Base-by-base conservation (phyloP, 805 yeast genomes). In the Scheffersomyces ergatensis region DNA sequence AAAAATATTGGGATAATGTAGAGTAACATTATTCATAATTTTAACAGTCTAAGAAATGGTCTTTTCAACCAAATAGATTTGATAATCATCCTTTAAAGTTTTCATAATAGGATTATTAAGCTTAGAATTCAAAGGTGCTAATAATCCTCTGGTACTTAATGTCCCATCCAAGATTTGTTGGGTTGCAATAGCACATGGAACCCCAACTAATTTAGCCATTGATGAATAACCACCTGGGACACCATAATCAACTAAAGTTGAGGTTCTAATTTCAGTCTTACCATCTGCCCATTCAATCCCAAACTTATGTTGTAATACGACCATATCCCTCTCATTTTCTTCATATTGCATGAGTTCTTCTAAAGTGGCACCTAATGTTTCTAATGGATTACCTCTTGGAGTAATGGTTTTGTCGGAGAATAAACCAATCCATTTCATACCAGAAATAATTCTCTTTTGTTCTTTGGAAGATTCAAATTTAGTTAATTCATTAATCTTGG, bases 201-300 rank as follows among this genome's bases (percentile, higher is more conserved):
- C 92, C 74, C 99, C 99, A 41, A 93, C 99, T 50, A 88, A 80
- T 65, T 92, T 90, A 52, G 99, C 99, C 99, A 93, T 93, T 26
- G 98, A 90, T 31, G 96, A 85, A 82, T 92, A 93, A 46, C 90
- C 89, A 47, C 78, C 72, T 55, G 85, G 85, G 53, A 78, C 82
- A 73, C 99, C 99, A 68, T 87, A 88, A 67, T 89, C 96, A 27
- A 90, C 92, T 61, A 93, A 75, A 45, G 99, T 93, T 16, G 97
- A 86, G 43, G 98, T 90, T 78, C 98, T 89, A 48, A 84, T 78
- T 74, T 93, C 98, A 41, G 77, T 79, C 50, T 80, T 67, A 53
- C 98, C 98, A 58, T 93, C 93, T 42, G 92, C 89, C 92, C 96
- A 88, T 71, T 86, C 93, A 54, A 93, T 89, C 55, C 96, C 97